These are phyloP conservation scores for Fremontodendron californicum DNA, from an alignment of 345 rosid species.

Conservation along the genomic window DNA sequence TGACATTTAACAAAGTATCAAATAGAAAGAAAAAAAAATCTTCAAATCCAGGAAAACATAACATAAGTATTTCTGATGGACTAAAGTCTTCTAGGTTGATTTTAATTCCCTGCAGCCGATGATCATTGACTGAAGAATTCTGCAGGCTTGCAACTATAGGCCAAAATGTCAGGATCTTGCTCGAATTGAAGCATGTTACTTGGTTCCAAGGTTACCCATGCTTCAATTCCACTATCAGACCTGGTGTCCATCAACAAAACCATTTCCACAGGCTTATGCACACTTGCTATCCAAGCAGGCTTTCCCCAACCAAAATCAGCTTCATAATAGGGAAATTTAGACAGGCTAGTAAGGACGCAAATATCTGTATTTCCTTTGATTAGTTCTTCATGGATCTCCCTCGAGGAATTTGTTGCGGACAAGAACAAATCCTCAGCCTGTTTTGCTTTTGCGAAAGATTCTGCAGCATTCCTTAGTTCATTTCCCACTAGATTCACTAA, in stretches of 20 bases:
- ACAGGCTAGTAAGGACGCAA: conserved; percentile 30
- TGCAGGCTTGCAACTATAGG: neutral
- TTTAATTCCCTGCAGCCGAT: neutral
- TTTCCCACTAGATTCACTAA: conserved; percentile 11
- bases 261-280: conserved; percentile 22
- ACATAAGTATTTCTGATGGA: neutral
- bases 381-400: neutral
- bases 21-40: neutral
- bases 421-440: neutral
- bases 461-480: conserved; percentile 10
- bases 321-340: conserved; percentile 37
- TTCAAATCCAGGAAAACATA: neutral
- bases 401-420: neutral
- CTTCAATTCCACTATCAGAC: conserved; percentile 40
- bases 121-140: neutral
- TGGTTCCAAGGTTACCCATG: conserved; percentile 40
- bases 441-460: neutral
- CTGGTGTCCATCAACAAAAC: conserved; percentile 37
- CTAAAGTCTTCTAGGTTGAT: neutral
- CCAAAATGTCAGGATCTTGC: conserved; percentile 13
- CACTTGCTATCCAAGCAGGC: conserved; percentile 38
- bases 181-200: conserved; percentile 11
- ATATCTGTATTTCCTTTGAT: conserved; percentile 3
- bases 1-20: neutral
- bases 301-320: conserved; percentile 60